phyloP scores from a whole-genome alignment of 768 basidiomycete species.

The Suillus spraguei region DNA sequence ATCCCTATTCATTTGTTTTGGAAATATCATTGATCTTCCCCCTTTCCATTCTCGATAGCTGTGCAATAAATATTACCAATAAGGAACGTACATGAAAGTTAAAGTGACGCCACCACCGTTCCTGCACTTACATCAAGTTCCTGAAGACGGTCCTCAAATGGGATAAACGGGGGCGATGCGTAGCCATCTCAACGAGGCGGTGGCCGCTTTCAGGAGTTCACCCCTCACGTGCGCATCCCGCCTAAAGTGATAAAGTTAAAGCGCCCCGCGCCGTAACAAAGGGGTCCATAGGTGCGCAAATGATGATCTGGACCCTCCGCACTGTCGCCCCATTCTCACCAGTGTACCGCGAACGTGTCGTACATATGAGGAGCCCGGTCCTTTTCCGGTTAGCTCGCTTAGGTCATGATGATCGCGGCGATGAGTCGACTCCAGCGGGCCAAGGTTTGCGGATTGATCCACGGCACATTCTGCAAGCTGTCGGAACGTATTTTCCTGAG shows the following conservation, averaged over 20 bases:
- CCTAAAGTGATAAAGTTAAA: conserved; percentile 8
- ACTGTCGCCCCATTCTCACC: conserved; percentile 14
- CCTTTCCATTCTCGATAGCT: conserved; percentile 7
- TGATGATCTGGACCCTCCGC: conserved; percentile 10
- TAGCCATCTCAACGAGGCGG: conserved; percentile 31
- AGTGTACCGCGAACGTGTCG: conserved; percentile 9
- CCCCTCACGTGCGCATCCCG: background rate
- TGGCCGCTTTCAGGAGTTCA: conserved; percentile 13
- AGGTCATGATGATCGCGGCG: conserved; percentile 13
- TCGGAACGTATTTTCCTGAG: conserved; percentile 1
- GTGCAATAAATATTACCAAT: conserved; percentile 2
- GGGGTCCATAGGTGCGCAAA: background rate
- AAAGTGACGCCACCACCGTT: conserved; percentile 9
- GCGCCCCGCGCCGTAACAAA: conserved; percentile 5
- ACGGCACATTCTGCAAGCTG: background rate
- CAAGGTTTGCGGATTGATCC: conserved; percentile 6
- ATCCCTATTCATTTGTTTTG: background rate
- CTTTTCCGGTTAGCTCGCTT: conserved; percentile 12
- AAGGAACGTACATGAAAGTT: conserved; percentile 5
- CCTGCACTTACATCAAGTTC: conserved; percentile 12
- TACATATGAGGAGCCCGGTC: conserved; percentile 7
- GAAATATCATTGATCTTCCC: background rate
- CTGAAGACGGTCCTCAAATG: conserved; percentile 25
- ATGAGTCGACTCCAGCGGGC: conserved; percentile 5
- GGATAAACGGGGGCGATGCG: conserved; percentile 40